A percentile compares a stretch with the other conserved stretches of the same genome.
These are phyloP conservation scores for Iris macrosiphon DNA, from an alignment of 106 monocot genomes.

Conservation along the genomic window DNA sequence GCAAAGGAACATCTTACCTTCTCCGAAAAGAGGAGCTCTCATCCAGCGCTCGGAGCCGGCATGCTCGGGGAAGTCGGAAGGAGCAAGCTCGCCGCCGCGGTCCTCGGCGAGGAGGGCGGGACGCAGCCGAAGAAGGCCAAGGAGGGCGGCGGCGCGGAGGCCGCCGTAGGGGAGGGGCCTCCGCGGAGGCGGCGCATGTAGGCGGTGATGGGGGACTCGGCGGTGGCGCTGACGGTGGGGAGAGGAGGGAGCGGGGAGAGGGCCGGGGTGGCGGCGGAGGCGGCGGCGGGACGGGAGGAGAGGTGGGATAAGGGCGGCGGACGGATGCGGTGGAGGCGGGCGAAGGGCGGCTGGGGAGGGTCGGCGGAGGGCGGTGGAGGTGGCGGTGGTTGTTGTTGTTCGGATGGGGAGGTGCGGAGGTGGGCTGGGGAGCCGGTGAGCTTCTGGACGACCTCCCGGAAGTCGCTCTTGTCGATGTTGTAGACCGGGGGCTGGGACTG, in stretches of 20 bases:
- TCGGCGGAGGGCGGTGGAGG: slow-evolving; percentile 6
- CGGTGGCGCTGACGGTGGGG: slow-evolving; percentile 44
- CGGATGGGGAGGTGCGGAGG: too few relatives aligned
- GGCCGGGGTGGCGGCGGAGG: slow-evolving; percentile 5
- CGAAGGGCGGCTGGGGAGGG: slow-evolving; percentile 13
- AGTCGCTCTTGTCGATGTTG: slow-evolving; percentile 83
- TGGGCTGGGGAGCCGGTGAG: slow-evolving; percentile 73
- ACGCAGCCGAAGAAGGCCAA: neutral
- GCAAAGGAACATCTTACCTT: too few relatives aligned
- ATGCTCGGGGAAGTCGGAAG: slow-evolving; percentile 9
- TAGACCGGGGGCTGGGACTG: slow-evolving; percentile 74
- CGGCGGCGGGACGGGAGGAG: slow-evolving; percentile 9
- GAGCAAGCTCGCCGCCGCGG: neutral
- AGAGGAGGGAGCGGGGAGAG: slow-evolving; percentile 49
- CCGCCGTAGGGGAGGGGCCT: slow-evolving; percentile 9
- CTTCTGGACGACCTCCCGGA: slow-evolving; percentile 82
- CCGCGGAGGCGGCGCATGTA: slow-evolving; percentile 40
- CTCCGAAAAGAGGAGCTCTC: too few relatives aligned
- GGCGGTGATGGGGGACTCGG: slow-evolving; percentile 45
- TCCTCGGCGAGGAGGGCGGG: neutral
- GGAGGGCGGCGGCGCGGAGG: neutral
- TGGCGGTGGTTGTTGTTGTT: too few relatives aligned
- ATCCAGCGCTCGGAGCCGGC: slow-evolving; percentile 5
- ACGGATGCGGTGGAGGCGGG: slow-evolving; percentile 9
- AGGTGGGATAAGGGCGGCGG: slow-evolving; percentile 4